phyloP scores from a whole-genome alignment of 768 basidiomycete species.

The Suillus occidentalis region DNA sequence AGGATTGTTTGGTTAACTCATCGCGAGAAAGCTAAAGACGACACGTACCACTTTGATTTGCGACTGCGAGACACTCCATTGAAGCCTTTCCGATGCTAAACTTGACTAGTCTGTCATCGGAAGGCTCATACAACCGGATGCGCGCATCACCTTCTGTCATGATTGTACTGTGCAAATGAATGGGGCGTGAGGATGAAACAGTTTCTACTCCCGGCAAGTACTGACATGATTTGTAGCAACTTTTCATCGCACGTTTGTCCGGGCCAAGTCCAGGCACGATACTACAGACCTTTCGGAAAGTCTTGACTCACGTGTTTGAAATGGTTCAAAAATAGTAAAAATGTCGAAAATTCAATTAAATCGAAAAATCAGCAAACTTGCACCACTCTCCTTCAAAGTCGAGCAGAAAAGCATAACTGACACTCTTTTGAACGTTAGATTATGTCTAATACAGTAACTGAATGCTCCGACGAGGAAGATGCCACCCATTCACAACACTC shows the following conservation, averaged over 20 bases:
- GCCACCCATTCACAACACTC: no score
- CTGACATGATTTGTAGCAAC: neutral
- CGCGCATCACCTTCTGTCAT: conserved; percentile 45
- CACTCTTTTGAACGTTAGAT: no score
- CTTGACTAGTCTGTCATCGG: conserved; percentile 60
- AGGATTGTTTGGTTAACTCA: neutral
- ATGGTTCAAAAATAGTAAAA: no score
- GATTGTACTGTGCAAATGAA: conserved; percentile 1
- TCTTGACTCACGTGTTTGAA: no score
- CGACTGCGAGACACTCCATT: conserved; percentile 66
- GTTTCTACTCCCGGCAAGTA: no score
- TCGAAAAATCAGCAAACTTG: no score
- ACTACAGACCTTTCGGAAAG: no score
- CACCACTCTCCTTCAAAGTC: no score
- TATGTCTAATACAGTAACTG: no score
- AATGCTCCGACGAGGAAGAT: no score
- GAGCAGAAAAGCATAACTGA: no score
- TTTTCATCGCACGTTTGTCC: conserved; percentile 13
- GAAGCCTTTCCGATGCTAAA: conserved; percentile 65
- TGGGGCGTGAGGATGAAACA: neutral
- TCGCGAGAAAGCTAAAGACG: neutral
- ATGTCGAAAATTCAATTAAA: no score
- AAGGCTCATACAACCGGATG: conserved; percentile 52
- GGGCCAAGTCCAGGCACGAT: neutral
- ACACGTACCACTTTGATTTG: conserved; percentile 58